These are phyloP conservation scores for Mrakia gelida DNA, from an alignment of 768 basidiomycete species.

Conservation along the genomic window DNA sequence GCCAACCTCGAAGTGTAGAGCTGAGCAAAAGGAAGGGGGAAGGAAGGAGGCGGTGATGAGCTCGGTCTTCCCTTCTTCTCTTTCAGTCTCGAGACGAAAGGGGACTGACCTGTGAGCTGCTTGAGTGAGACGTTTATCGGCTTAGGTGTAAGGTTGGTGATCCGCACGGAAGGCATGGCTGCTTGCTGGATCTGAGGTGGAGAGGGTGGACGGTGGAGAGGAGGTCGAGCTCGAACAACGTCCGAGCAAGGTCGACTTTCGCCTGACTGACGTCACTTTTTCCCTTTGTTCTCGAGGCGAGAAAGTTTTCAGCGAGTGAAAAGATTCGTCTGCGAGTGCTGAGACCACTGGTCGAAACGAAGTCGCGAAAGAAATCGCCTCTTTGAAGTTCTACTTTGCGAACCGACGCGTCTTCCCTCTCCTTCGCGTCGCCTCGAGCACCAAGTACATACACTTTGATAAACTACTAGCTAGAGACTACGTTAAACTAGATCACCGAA, in stretches of 20 bases:
- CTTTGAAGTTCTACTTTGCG: no score
- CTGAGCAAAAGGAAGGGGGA: neutral
- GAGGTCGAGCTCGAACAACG: neutral
- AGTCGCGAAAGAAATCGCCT: no score
- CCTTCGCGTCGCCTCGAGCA: no score
- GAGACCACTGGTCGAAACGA: no score
- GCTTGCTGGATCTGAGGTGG: no score
- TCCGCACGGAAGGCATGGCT: slow-evolving; percentile 26
- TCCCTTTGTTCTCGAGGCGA: neutral
- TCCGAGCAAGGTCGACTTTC: no score
- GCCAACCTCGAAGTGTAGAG: slow-evolving; percentile 28
- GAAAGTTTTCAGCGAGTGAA: neutral
- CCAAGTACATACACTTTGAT: no score
- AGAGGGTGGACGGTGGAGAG: neutral
- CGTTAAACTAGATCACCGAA: neutral
- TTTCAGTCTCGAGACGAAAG: neutral
- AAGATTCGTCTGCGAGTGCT: no score
- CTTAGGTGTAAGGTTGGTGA: slow-evolving; percentile 4
- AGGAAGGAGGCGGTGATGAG: neutral
- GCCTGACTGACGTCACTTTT: neutral
- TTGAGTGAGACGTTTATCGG: slow-evolving; percentile 22
- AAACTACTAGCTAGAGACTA: no score
- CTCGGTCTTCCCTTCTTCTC: neutral
- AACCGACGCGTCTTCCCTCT: no score
- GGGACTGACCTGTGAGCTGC: slow-evolving; percentile 18